These are phyloP conservation scores for Solanum lycopersicoides DNA, from an alignment of 257 asterid species.

Conservation along the genomic window DNA sequence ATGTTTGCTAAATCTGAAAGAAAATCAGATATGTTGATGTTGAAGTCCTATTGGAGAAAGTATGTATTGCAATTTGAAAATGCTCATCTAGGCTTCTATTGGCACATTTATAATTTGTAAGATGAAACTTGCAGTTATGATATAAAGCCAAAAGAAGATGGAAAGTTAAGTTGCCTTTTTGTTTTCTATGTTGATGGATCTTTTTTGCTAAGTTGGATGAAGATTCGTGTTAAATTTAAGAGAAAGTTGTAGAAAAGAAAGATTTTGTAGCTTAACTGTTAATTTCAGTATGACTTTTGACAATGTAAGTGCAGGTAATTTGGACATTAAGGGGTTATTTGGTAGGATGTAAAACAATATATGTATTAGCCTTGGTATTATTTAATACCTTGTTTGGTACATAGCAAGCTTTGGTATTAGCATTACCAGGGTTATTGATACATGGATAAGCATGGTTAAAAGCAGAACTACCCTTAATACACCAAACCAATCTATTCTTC, in stretches of 20 bases:
- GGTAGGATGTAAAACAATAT: neutral
- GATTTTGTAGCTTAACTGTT: neutral
- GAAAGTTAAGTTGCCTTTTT: neutral
- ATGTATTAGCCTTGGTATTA: neutral
- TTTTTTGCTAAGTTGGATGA: neutral
- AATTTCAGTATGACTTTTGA: neutral
- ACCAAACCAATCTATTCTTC: neutral
- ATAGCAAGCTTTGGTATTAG: neutral
- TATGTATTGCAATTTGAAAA: neutral
- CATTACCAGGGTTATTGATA: neutral
- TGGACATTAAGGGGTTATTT: neutral
- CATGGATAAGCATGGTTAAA: neutral
- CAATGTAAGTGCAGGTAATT: neutral
- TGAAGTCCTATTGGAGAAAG: neutral
- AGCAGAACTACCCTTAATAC: neutral
- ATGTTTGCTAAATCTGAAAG: neutral
- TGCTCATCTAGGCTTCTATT: neutral
- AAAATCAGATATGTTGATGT: neutral
- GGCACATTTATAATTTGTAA: neutral
- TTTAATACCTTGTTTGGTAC: neutral
- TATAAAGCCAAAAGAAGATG: neutral
- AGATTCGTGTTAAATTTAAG: neutral
- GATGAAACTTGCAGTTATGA: neutral
- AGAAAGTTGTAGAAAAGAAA: neutral
- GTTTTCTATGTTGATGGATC: neutral